These are phyloP conservation scores for Penicillium dipodomyicola DNA, from an alignment of 495 filamentous ascomycete species.

Conservation along the genomic window DNA sequence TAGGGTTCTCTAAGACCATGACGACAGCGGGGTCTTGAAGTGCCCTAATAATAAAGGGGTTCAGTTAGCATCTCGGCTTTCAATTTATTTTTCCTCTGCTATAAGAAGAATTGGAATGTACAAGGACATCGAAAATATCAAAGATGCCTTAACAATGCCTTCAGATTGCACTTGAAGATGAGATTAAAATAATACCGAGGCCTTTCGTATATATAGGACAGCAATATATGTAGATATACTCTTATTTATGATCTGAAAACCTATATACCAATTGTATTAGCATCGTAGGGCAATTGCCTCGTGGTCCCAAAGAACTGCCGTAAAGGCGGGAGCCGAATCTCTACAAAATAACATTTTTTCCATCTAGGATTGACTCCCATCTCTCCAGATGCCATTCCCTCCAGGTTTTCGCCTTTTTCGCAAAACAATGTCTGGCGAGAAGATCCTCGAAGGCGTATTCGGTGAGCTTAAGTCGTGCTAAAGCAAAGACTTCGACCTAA, in stretches of 20 bases:
- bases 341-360: conserved; percentile 9
- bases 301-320: not conserved
- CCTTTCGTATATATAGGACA: not conserved
- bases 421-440: conserved; percentile 55
- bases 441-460: conserved; percentile 72
- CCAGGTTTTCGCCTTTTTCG: conserved; percentile 35
- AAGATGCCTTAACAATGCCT: not conserved
- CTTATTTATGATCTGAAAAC: not conserved
- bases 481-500: not conserved
- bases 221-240: not conserved
- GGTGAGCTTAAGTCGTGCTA: conserved; percentile 43
- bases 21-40: not conserved
- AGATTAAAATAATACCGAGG: not conserved
- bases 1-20: not conserved
- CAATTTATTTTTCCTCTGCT: not conserved
- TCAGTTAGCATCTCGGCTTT: not conserved
- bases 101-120: not conserved
- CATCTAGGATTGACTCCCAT: not conserved
- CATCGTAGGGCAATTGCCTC: not conserved
- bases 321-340: not conserved
- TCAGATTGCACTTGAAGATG: not conserved
- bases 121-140: not conserved
- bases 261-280: not conserved
- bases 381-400: conserved; percentile 35
- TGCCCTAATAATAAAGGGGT: not conserved